phyloP scores from a whole-genome alignment of 192 early-diverging fungal species.

The Backusella australiensis region DNA sequence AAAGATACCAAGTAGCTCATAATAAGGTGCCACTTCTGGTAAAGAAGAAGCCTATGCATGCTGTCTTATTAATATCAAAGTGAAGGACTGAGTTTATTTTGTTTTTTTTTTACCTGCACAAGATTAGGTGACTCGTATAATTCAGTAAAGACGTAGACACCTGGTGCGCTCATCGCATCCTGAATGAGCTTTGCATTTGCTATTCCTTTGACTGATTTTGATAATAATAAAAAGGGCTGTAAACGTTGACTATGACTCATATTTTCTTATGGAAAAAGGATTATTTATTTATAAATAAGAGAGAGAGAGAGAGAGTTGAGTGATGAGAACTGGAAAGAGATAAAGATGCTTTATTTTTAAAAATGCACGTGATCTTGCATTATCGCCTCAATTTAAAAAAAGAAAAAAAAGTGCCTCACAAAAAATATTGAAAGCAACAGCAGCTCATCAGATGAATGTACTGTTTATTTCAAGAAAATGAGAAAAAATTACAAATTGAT shows the following conservation, averaged over 20 bases:
- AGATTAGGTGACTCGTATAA: slow-evolving; percentile 70
- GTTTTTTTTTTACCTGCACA: slow-evolving; percentile 52
- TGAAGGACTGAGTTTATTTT: too few species aligned
- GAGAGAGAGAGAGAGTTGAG: neutral
- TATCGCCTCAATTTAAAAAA: neutral
- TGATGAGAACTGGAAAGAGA: neutral
- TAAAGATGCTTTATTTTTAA: neutral
- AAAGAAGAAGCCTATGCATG: slow-evolving; percentile 39
- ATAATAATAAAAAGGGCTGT: slow-evolving; percentile 69
- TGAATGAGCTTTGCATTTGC: slow-evolving; percentile 70
- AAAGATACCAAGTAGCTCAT: slow-evolving; percentile 66
- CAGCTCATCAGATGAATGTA: neutral
- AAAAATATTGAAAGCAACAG: neutral
- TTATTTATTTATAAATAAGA: too few species aligned
- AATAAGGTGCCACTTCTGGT: slow-evolving; percentile 51
- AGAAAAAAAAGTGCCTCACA: neutral
- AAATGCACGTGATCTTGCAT: neutral
- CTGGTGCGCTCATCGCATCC: slow-evolving; percentile 67
- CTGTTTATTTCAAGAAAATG: too few species aligned
- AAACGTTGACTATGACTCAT: slow-evolving; percentile 23
- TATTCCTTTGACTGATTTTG: slow-evolving; percentile 74
- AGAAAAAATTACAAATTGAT: too few species aligned
- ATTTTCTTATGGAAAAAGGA: neutral
- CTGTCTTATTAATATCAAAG: neutral
- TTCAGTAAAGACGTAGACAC: slow-evolving; percentile 78